Evolutionary conservation across 2,329 filamentous ascomycete genomes (phyloP).

Genomic region (Waltergamsia citrina): DNA sequence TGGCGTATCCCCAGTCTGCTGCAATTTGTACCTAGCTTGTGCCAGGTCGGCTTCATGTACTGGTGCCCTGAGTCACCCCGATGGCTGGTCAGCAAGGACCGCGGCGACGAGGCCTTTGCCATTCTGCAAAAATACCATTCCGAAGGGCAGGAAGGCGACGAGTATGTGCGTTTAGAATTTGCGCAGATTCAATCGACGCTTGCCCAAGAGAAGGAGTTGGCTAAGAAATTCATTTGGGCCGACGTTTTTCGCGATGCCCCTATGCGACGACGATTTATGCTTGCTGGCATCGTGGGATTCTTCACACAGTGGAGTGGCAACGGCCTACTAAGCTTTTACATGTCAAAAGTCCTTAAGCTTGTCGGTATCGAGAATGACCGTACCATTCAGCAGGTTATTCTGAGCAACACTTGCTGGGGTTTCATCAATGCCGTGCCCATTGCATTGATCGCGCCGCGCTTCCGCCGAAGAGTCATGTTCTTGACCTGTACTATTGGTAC

Average conservation of each 20-base stretch:
- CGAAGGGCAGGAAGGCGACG: constrained; percentile 23
- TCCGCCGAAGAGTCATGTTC: constrained; percentile 7
- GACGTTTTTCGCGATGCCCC: constrained; percentile 13
- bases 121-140: constrained; percentile 30
- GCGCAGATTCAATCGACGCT: constrained; percentile 17
- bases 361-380: constrained; percentile 24
- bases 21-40: constrained; percentile 10
- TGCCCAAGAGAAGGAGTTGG: constrained; percentile 16
- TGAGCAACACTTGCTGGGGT: constrained; percentile 28
- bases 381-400: constrained; percentile 17
- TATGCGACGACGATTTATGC: constrained; percentile 16
- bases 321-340: constrained; percentile 27
- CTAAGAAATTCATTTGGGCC: constrained; percentile 10
- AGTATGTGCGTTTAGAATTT: constrained; percentile 15
- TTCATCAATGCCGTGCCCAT: constrained; percentile 27
- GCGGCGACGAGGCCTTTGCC: constrained; percentile 21
- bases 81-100: constrained; percentile 23
- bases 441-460: constrained; percentile 24
- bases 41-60: constrained; percentile 7
- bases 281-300: constrained; percentile 13
- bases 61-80: constrained; percentile 12
- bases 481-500: constrained; percentile 11
- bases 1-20: constrained; percentile 16
- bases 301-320: constrained; percentile 16
- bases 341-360: constrained; percentile 21